Percentiles rank a stretch among this genome's conserved stretches.
Evolutionary conservation across 441 rosid species (phyloP).

Genomic region (Mallotus repandus): DNA sequence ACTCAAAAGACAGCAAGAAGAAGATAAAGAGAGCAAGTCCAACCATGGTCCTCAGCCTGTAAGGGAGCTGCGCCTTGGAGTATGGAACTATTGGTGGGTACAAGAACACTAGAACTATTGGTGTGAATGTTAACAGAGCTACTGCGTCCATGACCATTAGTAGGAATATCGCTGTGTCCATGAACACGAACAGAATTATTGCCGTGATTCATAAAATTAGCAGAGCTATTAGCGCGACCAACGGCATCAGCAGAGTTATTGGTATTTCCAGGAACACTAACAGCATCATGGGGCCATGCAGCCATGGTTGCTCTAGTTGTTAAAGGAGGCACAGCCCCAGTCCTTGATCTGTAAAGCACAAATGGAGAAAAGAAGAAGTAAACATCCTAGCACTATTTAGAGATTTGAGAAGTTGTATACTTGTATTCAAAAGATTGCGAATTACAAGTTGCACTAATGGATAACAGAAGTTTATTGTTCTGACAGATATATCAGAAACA

Average conservation of each 20-base stretch:
- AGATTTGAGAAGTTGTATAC: neutral
- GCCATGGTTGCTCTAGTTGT: conserved; percentile 82
- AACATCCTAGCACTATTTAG: neutral
- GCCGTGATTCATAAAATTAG: conserved; percentile 21
- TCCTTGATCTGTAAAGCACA: conserved; percentile 53
- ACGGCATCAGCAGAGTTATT: conserved; percentile 20
- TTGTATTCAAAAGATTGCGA: neutral
- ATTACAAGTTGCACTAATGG: neutral
- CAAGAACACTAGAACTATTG: conserved; percentile 27
- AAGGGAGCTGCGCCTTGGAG: conserved; percentile 35
- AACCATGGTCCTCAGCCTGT: conserved; percentile 57
- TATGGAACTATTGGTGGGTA: conserved; percentile 35
- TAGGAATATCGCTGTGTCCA: conserved; percentile 22
- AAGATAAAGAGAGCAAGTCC: conserved; percentile 2
- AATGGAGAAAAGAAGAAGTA: neutral
- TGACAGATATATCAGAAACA: neutral
- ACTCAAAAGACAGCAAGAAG: conserved; percentile 1
- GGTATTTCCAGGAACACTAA: conserved; percentile 14
- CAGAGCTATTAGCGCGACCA: conserved; percentile 20
- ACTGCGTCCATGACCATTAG: conserved; percentile 33
- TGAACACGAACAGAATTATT: conserved; percentile 32
- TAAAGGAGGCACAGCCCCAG: conserved; percentile 56
- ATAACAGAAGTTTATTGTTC: neutral
- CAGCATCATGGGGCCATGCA: conserved; percentile 64
- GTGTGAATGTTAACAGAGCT: conserved; percentile 27